These are phyloP conservation scores for Scalesia atractyloides DNA, from an alignment of 129 eudicot genomes.

Conservation along the genomic window DNA sequence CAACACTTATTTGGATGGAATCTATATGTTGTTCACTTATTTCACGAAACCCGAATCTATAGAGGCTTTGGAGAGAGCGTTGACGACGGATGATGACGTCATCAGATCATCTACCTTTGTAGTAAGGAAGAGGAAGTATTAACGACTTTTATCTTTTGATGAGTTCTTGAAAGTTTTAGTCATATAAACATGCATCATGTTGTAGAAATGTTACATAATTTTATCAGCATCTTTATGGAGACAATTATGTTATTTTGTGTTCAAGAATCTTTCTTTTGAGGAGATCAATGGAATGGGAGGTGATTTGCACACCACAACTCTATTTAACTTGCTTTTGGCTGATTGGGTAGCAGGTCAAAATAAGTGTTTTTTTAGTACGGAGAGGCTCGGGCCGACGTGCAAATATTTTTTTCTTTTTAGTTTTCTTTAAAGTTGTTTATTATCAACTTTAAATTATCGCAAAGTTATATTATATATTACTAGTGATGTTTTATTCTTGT, in stretches of 20 bases:
- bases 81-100: slow-evolving; percentile 65
- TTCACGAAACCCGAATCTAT: slow-evolving; percentile 90
- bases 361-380: not conserved
- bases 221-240: slow-evolving; percentile 23
- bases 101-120: slow-evolving; percentile 67
- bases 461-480: not conserved
- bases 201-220: slow-evolving; percentile 34
- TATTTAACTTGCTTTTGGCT: not conserved
- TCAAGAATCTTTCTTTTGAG: slow-evolving; percentile 19
- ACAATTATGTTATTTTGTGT: slow-evolving; percentile 26
- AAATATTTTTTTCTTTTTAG: not conserved
- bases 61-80: slow-evolving; percentile 46
- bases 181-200: slow-evolving; percentile 26
- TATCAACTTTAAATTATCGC: not conserved
- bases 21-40: slow-evolving; percentile 80
- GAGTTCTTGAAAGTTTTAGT: slow-evolving; percentile 29
- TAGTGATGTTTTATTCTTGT: not conserved
- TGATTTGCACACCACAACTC: not conserved
- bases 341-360: not conserved
- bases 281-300: slow-evolving; percentile 9
- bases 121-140: slow-evolving; percentile 73
- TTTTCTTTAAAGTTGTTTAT: not conserved
- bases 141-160: slow-evolving; percentile 19
- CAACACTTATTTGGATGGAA: slow-evolving; percentile 88
- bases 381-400: not conserved